Evolutionary conservation across 768 basidiomycete species (phyloP), one percentile per base, ranked within the genome.

Genomic region (Leccinellum albellum): DNA sequence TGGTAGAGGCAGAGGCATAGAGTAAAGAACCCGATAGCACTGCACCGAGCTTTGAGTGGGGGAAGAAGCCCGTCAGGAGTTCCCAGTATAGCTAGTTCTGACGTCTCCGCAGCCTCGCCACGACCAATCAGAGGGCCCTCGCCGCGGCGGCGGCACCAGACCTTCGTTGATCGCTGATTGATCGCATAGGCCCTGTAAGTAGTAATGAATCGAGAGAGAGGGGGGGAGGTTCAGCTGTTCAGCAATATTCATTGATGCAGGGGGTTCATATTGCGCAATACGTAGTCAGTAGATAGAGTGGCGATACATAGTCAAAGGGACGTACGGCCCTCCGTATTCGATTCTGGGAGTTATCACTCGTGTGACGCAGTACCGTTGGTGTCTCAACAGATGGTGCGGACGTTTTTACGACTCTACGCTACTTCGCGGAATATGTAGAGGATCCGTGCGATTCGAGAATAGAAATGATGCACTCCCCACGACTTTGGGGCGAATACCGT

Each of bases 1-100:
- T 5, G 7, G 3, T 12, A 46, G 45, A 24, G 24, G 21, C 35
- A 50, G 37, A 26, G 33, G 45, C 20, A 47, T 31, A 32, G 48
- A 53, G 28, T 24, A 23, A 63, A 57, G 55, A 46, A 37, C 12
- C 53, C 40, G 31, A 50, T 17, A 24, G 53, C 66, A 63, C 63
- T 57, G 66, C 66, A 59, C 42, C 52, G 48, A 61, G 33, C 37
- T 46, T 58, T 62, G 54, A 54, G 45, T 37, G 56, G 28, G 13
- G 12, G 20, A 53, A 51, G 58, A 63, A 49, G 31, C 7, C 6
- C 44, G 10, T 26, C 32, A 55, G 32, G 26, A 33, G 35, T 50
- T 10, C n/a, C 6, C 6, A 17, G 37, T 40, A 40, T 37, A 48
- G 44, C 50, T 54, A 46, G 64, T 63, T 61, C 48, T 17, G 9